Conservation (phyloP, 1,284 basidiomycete genomes). For the Leccinum solheimii region DNA sequence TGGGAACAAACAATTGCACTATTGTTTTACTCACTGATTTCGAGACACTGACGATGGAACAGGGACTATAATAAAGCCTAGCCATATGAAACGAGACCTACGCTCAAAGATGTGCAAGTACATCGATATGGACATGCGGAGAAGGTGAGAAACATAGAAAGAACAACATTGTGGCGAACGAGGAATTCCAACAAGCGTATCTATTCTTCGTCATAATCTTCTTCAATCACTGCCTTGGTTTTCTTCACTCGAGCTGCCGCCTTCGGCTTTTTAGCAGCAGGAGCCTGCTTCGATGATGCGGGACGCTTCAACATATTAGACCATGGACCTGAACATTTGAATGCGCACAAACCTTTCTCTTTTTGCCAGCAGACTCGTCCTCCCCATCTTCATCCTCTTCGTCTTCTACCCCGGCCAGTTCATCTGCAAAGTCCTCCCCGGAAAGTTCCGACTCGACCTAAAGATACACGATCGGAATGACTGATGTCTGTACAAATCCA, state of each 20-base stretch:
- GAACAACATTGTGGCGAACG: conserved; percentile 6
- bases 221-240: conserved; percentile 30
- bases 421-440: conserved; percentile 34
- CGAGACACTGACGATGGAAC: background rate
- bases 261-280: conserved; percentile 27
- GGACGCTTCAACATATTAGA: conserved; percentile 31
- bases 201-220: conserved; percentile 36
- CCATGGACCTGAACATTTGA: background rate
- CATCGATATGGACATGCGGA: conserved; percentile 7
- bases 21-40: background rate
- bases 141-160: conserved; percentile 2
- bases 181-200: background rate
- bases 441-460: conserved; percentile 35
- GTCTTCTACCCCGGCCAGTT: conserved; percentile 31
- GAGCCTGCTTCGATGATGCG: conserved; percentile 26
- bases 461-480: background rate
- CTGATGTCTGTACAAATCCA: background rate
- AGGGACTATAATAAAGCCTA: conserved; percentile 5
- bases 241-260: conserved; percentile 33
- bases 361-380: conserved; percentile 28
- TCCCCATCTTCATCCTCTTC: conserved; percentile 32
- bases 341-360: conserved; percentile 31
- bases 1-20: background rate
- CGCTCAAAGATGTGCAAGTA: conserved; percentile 6
- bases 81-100: conserved; percentile 6